Conservation (phyloP, 768 basidiomycete genomes). For the Melanogaster broomeanus region DNA sequence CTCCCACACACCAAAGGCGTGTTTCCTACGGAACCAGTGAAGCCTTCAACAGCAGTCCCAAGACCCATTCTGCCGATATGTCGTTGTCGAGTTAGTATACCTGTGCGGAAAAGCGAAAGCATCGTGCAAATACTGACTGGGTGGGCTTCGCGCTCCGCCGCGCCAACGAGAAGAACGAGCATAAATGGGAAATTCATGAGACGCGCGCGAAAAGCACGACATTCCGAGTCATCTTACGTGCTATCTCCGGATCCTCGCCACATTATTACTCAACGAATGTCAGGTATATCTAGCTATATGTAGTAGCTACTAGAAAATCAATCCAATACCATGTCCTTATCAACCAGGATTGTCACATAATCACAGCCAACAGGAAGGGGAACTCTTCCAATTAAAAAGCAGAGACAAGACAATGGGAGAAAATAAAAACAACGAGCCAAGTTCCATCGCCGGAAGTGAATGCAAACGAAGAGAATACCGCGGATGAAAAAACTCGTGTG, state of each 20-base stretch:
- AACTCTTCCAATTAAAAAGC: conserved; percentile 25
- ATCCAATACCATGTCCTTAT: conserved; percentile 4
- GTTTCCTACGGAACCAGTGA: conserved; percentile 88
- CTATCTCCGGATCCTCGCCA: too few species aligned
- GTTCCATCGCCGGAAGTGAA: conserved; percentile 11
- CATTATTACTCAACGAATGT: neutral
- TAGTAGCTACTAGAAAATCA: too few species aligned
- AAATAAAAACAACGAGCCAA: conserved; percentile 16
- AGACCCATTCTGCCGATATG: conserved; percentile 32
- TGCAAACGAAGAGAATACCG: conserved; percentile 13
- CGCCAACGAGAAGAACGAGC: too few species aligned
- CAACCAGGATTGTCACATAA: conserved; percentile 13
- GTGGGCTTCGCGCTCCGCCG: too few species aligned
- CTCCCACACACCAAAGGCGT: conserved; percentile 76
- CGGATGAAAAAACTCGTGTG: conserved; percentile 15
- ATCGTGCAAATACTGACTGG: too few species aligned
- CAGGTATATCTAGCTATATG: too few species aligned
- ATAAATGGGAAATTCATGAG: too few species aligned
- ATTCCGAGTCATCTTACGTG: too few species aligned
- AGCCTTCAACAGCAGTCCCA: conserved; percentile 64
- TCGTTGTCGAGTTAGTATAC: conserved; percentile 22
- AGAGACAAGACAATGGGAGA: neutral
- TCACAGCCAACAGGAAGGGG: conserved; percentile 21
- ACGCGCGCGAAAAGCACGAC: too few species aligned
- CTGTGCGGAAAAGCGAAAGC: conserved; percentile 35